Conservation (phyloP, 2,329 filamentous ascomycete species). For the Aciculosporium take region DNA sequence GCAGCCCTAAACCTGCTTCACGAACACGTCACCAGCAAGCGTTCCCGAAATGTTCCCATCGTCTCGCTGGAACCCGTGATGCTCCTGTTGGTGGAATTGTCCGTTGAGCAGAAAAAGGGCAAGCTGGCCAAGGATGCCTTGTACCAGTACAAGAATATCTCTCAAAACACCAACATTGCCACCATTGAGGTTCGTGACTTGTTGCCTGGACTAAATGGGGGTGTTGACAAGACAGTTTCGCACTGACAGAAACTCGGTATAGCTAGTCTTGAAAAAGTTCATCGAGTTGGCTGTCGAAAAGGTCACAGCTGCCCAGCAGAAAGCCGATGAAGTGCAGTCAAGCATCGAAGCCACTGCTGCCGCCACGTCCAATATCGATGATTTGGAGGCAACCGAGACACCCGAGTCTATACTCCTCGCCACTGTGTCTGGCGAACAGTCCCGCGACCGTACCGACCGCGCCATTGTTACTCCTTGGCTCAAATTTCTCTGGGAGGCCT, state of each 20-base stretch:
- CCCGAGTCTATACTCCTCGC: constrained; percentile 96
- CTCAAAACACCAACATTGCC: constrained; percentile 94
- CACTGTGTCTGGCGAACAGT: constrained; percentile 95
- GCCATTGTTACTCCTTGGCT: constrained; percentile 98
- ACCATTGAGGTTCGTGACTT: constrained; percentile 67
- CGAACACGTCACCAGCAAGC: constrained; percentile 98
- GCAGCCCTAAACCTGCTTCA: constrained; percentile 90
- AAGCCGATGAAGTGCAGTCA: constrained; percentile 89
- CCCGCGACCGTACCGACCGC: constrained; percentile 89
- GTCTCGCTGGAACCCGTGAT: constrained; percentile 93
- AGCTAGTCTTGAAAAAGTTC: constrained; percentile 92
- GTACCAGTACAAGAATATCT: constrained; percentile 99
- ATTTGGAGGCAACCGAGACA: constrained; percentile 92
- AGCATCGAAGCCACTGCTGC: constrained; percentile 58
- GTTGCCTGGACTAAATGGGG: background rate
- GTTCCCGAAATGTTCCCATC: constrained; percentile 94
- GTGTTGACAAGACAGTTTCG: constrained; percentile 2
- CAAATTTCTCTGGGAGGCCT: constrained; percentile 99
- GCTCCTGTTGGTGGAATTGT: constrained; percentile 92
- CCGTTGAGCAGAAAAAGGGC: constrained; percentile 93
- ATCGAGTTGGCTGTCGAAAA: constrained; percentile 94
- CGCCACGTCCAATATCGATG: constrained; percentile 61
- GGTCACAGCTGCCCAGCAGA: constrained; percentile 87
- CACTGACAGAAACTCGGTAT: constrained; percentile 8
- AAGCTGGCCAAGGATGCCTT: constrained; percentile 97